Evolutionary conservation across 202 grass and related monocot species (phyloP).

Genomic region (Carex arenaria): DNA sequence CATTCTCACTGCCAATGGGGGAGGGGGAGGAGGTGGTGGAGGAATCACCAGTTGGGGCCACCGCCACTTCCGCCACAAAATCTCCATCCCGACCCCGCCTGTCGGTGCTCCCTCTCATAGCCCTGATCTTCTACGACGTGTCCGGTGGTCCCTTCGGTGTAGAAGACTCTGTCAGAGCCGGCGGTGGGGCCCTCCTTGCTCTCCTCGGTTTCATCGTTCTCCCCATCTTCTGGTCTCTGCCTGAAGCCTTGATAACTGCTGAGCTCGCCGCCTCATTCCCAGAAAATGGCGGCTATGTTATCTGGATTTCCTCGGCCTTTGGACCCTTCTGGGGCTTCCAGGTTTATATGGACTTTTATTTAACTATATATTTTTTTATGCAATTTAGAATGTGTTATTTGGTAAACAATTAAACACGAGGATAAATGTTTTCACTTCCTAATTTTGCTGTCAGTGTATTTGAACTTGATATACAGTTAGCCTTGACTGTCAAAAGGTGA

Average conservation of each 20-base stretch:
- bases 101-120: conserved; percentile 69
- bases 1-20: not conserved
- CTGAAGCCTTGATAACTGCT: conserved; percentile 77
- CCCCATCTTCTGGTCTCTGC: conserved; percentile 62
- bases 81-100: conserved; percentile 30
- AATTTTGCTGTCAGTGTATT: not conserved
- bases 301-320: conserved; percentile 87
- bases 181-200: conserved; percentile 78
- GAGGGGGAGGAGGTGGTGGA: not conserved
- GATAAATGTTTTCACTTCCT: not conserved
- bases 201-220: conserved; percentile 75
- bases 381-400: not conserved
- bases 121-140: conserved; percentile 97
- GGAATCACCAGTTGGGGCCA: not conserved
- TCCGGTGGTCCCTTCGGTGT: conserved; percentile 89
- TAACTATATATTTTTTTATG: no score
- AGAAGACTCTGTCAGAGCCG: conserved; percentile 75
- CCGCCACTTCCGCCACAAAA: not conserved
- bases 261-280: conserved; percentile 82
- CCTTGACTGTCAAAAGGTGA: not conserved
- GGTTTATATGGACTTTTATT: not conserved
- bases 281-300: conserved; percentile 75
- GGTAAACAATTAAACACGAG: not conserved
- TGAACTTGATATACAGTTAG: not conserved
- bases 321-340: conserved; percentile 72